Evolutionary conservation across 768 basidiomycete genomes (phyloP).

Genomic region (Phaeolepiota aurea): DNA sequence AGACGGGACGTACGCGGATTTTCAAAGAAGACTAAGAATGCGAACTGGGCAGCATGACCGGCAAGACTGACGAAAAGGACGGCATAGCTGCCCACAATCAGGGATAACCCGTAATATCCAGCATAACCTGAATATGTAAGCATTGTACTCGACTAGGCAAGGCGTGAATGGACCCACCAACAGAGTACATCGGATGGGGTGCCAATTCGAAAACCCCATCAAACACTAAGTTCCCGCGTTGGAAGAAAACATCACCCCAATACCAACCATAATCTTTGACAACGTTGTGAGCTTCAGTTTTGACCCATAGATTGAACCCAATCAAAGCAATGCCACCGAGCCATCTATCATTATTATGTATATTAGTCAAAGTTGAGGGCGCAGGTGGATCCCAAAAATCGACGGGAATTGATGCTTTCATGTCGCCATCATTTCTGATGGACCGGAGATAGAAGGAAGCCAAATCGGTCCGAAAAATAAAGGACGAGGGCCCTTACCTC

Average conservation of each 20-base stretch:
- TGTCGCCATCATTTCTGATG: background rate
- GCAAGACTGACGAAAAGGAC: conserved; percentile 92
- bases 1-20: conserved; percentile 73
- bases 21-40: conserved; percentile 91
- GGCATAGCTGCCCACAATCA: conserved; percentile 82
- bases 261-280: conserved; percentile 99
- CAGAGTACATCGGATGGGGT: conserved; percentile 95
- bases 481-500: conserved; percentile 37
- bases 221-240: conserved; percentile 88
- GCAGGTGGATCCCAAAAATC: background rate
- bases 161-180: conserved; percentile 39
- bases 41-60: conserved; percentile 94
- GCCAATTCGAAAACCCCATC: conserved; percentile 97
- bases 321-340: conserved; percentile 78
- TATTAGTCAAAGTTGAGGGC: conserved; percentile 5
- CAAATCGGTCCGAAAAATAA: background rate
- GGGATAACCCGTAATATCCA: conserved; percentile 94
- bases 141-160: too few species aligned
- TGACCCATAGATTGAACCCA: conserved; percentile 96
- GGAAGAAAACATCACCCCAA: conserved; percentile 91
- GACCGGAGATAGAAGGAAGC: background rate
- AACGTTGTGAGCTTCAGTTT: conserved; percentile 93
- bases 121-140: conserved; percentile 57
- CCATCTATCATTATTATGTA: conserved; percentile 81
- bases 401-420: background rate